phyloP scores from a whole-genome alignment of 192 early-diverging fungal species.

The Gonapodya prolifera region DNA sequence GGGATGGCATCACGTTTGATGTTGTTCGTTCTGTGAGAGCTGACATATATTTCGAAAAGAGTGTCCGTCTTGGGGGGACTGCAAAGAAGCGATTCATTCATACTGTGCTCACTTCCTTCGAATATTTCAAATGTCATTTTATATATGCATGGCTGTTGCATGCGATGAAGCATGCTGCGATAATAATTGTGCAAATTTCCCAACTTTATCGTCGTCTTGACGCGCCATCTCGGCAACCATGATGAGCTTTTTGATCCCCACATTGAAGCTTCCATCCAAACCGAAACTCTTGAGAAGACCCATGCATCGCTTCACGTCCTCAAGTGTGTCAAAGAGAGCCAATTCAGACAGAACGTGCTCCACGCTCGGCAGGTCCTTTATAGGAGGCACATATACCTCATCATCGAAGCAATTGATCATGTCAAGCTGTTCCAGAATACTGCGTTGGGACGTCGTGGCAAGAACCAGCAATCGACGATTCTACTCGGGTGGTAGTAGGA shows the following conservation, averaged over 20 bases:
- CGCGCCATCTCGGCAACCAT: constrained; percentile 83
- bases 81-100: too few species aligned
- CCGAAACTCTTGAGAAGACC: constrained; percentile 33
- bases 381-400: constrained; percentile 66
- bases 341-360: constrained; percentile 58
- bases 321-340: constrained; percentile 45
- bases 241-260: constrained; percentile 87
- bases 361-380: constrained; percentile 56
- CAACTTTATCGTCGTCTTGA: constrained; percentile 69
- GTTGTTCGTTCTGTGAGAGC: not conserved
- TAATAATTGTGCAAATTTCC: constrained; percentile 48
- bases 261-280: constrained; percentile 44
- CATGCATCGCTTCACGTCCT: constrained; percentile 46
- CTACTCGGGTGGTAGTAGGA: constrained; percentile 10
- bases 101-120: too few species aligned
- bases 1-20: not conserved
- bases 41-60: too few species aligned
- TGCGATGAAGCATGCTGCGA: not conserved
- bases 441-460: constrained; percentile 70
- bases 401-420: constrained; percentile 73
- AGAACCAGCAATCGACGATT: constrained; percentile 76
- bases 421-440: constrained; percentile 77
- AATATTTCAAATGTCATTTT: too few species aligned
- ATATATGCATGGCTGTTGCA: too few species aligned
- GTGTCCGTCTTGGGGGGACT: too few species aligned